Evolutionary conservation across 176 grass and related monocot genomes (phyloP).

Genomic region (Ampelocalamus luodianensis): DNA sequence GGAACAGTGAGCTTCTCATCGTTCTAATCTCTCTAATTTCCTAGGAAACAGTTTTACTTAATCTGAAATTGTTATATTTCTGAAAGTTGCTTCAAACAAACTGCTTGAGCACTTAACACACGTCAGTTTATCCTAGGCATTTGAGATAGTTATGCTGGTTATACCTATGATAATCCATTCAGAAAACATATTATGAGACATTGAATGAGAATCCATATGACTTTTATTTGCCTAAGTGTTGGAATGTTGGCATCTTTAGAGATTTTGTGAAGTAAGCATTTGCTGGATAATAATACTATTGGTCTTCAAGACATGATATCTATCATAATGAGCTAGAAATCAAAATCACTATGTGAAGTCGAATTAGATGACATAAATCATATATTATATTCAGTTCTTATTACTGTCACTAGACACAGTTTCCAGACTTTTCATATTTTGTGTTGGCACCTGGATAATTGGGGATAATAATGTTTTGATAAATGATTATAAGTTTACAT

Average conservation of each 20-base stretch:
- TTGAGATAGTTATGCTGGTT: not conserved
- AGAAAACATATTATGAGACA: not conserved
- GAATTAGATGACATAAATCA: not conserved
- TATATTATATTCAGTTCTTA: not conserved
- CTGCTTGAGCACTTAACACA: not conserved
- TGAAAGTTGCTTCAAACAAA: conserved; percentile 1
- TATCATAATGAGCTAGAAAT: conserved; percentile 12
- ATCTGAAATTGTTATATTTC: conserved; percentile 13
- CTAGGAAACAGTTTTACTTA: not conserved
- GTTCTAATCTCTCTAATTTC: conserved; percentile 37
- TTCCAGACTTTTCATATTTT: not conserved
- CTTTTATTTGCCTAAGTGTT: conserved; percentile 11
- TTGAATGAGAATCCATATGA: conserved; percentile 2
- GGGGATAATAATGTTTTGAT: not conserved
- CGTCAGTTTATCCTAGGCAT: not conserved
- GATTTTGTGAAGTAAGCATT: conserved; percentile 28
- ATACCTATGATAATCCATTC: conserved; percentile 4
- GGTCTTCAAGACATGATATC: not conserved
- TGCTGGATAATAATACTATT: conserved; percentile 22
- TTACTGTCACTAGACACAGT: not conserved
- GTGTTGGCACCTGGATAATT: not conserved
- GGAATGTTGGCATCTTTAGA: not conserved
- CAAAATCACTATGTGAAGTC: not conserved
- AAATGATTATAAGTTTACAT: conserved; percentile 9
- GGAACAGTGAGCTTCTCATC: conserved; percentile 77